A percentile compares a stretch with the other conserved stretches of the same genome.
Conservation (phyloP, 352 stramenopile genomes). For the Phytophthora quininea region DNA sequence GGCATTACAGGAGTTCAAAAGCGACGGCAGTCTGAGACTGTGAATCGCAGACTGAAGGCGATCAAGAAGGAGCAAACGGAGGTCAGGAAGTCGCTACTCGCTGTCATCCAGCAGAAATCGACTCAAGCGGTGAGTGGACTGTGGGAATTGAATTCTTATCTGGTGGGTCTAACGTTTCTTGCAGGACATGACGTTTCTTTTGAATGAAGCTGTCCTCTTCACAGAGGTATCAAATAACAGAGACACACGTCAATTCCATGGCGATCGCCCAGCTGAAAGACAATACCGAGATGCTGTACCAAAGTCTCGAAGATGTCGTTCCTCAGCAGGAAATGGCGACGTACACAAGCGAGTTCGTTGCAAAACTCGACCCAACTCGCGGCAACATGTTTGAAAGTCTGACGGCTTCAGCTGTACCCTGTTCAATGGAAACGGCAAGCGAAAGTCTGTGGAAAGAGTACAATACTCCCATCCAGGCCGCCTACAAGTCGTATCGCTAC, state of each 20-base stretch:
- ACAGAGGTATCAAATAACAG: background rate
- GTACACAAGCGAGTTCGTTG: constrained; percentile 11
- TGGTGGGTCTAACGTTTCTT: background rate
- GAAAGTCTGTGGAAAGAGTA: constrained; percentile 20
- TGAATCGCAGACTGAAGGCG: background rate
- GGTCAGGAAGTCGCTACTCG: constrained; percentile 2
- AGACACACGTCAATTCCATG: background rate
- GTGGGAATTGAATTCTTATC: background rate
- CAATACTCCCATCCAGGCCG: constrained; percentile 8
- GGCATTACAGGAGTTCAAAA: background rate
- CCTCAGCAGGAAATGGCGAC: background rate
- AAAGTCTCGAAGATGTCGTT: background rate
- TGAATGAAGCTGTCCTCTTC: background rate
- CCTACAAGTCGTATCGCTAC: background rate
- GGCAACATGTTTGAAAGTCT: constrained; percentile 20
- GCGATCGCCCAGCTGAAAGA: constrained; percentile 9
- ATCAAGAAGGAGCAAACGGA: background rate
- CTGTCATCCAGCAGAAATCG: constrained; percentile 1
- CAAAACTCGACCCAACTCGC: constrained; percentile 8
- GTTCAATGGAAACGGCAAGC: constrained; percentile 13
- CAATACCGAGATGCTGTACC: constrained; percentile 1
- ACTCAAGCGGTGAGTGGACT: constrained; percentile 4
- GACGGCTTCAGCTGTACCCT: constrained; percentile 7
- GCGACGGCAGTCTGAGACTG: background rate
- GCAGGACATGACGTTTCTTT: constrained; percentile 10